Base-by-base conservation (phyloP, 768 basidiomycete species). In the Kwoniella sp. region DNA sequence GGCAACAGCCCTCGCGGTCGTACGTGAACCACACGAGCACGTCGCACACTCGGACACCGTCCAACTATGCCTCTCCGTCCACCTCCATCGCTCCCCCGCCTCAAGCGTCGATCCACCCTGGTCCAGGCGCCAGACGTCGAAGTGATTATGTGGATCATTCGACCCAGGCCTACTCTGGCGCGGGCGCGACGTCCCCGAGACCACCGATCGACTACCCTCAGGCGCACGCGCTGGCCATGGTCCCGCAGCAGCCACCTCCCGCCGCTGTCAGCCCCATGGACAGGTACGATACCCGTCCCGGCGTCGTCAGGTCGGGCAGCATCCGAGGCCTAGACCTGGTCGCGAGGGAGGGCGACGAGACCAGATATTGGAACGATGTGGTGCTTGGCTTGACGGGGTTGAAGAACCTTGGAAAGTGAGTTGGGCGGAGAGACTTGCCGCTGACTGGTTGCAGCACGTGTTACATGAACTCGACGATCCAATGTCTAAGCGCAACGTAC, bases 391-490 rank as follows among this genome's bases (percentile, higher is more conserved):
- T 83, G 17, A 83, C 84, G 0, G 93, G 93, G 3, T 73, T 99
- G 69, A 92, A 92, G 81, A 99, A 99, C 71, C 69, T 98, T 55
- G 74, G 74, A 49, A 72, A 73, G 73, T 75, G 50, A 63, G 73
- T 73, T 3, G 15, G 3, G 28, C 28, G 27, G 15, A 28, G 10
- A 19, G 32, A 27, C 25, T 31, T n/a, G n/a, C n/a, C 15, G 46
- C 34, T 57, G 28, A 50, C 38, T 23, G 26, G n/a, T 19, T 36
- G 8, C 85, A 98, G 96, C 72, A 99, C 95, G 7, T 99, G 95
- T 73, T 99, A 98, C 70, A 98, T 98, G 90, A 98, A 98, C 72
- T 88, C 95, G 26, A 91, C 90, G 5, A 82, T 99, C 14, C 95
- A 99, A 74, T 99, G 95, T 73, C 77, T 99, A 69, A 90, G 85